phyloP scores from a whole-genome alignment of 371 early-diverging fungal genomes.

The Mucor sp. region DNA sequence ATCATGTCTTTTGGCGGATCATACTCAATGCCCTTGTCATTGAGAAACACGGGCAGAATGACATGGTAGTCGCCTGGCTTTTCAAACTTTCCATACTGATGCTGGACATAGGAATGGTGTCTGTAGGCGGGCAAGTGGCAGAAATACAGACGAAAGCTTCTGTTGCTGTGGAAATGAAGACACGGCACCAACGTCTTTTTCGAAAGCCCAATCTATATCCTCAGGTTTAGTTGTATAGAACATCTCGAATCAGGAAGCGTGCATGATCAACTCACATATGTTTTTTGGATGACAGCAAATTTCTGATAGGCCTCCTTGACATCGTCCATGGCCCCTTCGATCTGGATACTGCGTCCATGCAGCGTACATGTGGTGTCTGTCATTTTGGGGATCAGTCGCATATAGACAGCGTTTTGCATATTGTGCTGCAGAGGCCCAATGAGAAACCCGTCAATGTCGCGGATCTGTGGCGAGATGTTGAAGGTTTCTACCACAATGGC shows the following conservation, averaged over 20 bases:
- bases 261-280: constrained; percentile 31
- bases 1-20: constrained; percentile 16
- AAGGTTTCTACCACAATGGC: constrained; percentile 13
- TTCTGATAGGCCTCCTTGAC: constrained; percentile 36
- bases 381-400: constrained; percentile 18
- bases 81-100: background rate
- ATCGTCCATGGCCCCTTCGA: constrained; percentile 20
- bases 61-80: background rate
- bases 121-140: constrained; percentile 26
- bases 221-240: no score
- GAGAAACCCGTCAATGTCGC: constrained; percentile 19
- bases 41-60: constrained; percentile 12
- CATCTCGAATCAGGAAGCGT: background rate
- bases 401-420: constrained; percentile 25
- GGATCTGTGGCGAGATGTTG: constrained; percentile 26
- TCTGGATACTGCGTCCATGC: constrained; percentile 17
- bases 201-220: constrained; percentile 23
- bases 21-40: constrained; percentile 5
- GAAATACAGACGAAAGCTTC: constrained; percentile 35
- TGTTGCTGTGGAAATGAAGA: constrained; percentile 35
- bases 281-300: constrained; percentile 33
- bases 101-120: constrained; percentile 18
- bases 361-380: constrained; percentile 30
- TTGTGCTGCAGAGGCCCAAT: constrained; percentile 25
- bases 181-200: constrained; percentile 23